A percentile compares a stretch with the other conserved stretches of the same genome.
Evolutionary conservation across 768 basidiomycete genomes (phyloP).

Genomic region (Boletus sp.): DNA sequence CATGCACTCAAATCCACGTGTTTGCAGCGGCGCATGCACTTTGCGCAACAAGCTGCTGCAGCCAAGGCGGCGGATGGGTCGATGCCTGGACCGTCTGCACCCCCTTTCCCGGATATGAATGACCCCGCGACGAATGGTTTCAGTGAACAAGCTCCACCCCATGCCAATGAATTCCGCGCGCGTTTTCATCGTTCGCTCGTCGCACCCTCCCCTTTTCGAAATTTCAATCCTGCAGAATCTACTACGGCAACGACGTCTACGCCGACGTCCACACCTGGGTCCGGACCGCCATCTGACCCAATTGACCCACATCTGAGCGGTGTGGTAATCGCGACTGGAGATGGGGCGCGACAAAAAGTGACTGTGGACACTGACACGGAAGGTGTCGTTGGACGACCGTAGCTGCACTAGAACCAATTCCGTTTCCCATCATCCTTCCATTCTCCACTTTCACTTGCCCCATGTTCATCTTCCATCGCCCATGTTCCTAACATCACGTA

Average conservation of each 20-base stretch:
- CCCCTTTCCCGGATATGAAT: conserved; percentile 33
- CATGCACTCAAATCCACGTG: background rate
- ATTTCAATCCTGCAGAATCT: conserved; percentile 28
- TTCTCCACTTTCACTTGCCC: background rate
- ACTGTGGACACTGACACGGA: conserved; percentile 28
- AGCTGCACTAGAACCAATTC: background rate
- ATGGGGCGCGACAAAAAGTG: conserved; percentile 24
- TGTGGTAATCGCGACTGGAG: conserved; percentile 24
- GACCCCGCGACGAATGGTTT: conserved; percentile 31
- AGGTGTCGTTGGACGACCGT: conserved; percentile 19
- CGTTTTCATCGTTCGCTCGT: conserved; percentile 63
- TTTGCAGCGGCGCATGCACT: conserved; percentile 47
- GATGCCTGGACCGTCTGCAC: conserved; percentile 25
- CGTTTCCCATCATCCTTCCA: background rate
- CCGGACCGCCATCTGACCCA: conserved; percentile 32
- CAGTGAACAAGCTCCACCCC: conserved; percentile 29
- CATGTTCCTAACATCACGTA: background rate
- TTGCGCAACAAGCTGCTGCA: conserved; percentile 37
- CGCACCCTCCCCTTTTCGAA: conserved; percentile 60
- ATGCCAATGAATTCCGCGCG: conserved; percentile 57
- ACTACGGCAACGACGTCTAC: conserved; percentile 33
- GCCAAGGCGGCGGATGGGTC: conserved; percentile 32
- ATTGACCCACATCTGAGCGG: conserved; percentile 33
- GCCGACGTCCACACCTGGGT: conserved; percentile 35
- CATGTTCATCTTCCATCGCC: background rate